Evolutionary conservation across 345 rosid genomes (phyloP).

Genomic region (Boechera divaricarpa): DNA sequence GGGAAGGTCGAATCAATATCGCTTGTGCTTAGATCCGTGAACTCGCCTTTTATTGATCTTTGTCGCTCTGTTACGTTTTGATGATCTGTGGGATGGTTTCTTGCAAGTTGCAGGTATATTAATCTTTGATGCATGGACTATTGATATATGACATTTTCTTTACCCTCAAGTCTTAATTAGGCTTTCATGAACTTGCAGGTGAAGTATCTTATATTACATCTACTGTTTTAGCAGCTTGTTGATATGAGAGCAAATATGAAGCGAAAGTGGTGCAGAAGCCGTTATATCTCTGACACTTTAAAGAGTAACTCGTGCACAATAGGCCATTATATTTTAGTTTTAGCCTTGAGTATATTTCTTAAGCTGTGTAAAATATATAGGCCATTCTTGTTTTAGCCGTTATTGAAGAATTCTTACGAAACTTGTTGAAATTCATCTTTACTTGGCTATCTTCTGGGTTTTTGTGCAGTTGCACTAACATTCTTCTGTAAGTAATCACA

Average conservation of each 20-base stretch:
- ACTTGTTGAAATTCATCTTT: neutral
- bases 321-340: no score
- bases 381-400: no score
- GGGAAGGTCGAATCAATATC: neutral
- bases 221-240: neutral
- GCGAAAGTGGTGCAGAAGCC: neutral
- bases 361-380: neutral
- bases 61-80: neutral
- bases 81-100: neutral
- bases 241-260: neutral
- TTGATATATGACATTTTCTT: neutral
- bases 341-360: neutral
- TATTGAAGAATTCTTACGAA: neutral
- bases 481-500: neutral
- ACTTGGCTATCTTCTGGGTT: neutral
- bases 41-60: neutral
- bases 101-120: neutral
- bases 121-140: neutral
- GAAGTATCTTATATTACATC: neutral
- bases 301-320: neutral
- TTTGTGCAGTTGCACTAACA: neutral
- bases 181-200: neutral
- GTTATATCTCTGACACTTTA: neutral
- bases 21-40: neutral
- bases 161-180: neutral